Evolutionary conservation across 495 filamentous ascomycete species (phyloP).

Genomic region (Penicillium verhagenii): DNA sequence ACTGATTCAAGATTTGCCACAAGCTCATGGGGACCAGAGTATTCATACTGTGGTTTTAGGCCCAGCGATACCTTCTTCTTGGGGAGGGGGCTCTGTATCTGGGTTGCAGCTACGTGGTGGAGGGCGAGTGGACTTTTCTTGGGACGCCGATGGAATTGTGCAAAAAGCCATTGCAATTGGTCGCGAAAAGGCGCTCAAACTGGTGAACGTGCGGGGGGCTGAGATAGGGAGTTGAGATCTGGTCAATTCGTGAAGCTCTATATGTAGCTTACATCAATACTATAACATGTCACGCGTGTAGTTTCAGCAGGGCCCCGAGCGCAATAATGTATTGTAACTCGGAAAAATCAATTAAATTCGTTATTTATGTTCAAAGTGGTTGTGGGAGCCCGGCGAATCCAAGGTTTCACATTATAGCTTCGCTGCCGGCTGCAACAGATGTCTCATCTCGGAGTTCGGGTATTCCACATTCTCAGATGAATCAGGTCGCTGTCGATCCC

Average conservation of each 20-base stretch:
- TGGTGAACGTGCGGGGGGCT: neutral
- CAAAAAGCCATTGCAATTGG: neutral
- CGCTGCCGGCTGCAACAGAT: constrained; percentile 25
- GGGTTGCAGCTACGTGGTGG: constrained; percentile 42
- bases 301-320: too few species aligned
- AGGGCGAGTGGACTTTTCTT: constrained; percentile 35
- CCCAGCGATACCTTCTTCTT: constrained; percentile 40
- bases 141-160: constrained; percentile 32
- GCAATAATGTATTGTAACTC: too few species aligned
- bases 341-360: neutral
- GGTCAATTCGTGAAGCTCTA: neutral
- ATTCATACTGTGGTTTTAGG: constrained; percentile 35
- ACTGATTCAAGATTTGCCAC: constrained; percentile 42
- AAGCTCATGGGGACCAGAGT: constrained; percentile 12
- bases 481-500: constrained; percentile 50
- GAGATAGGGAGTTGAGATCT: neutral
- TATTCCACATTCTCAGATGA: constrained; percentile 36
- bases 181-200: neutral
- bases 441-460: constrained; percentile 36
- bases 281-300: too few species aligned
- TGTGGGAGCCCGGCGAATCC: neutral
- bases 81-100: constrained; percentile 34
- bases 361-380: neutral
- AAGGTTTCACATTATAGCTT: constrained; percentile 47
- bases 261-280: too few species aligned